Percentiles rank a stretch among this genome's conserved stretches.
These are phyloP conservation scores for Triglochin maritima DNA, from an alignment of 106 monocot genomes.

Conservation along the genomic window DNA sequence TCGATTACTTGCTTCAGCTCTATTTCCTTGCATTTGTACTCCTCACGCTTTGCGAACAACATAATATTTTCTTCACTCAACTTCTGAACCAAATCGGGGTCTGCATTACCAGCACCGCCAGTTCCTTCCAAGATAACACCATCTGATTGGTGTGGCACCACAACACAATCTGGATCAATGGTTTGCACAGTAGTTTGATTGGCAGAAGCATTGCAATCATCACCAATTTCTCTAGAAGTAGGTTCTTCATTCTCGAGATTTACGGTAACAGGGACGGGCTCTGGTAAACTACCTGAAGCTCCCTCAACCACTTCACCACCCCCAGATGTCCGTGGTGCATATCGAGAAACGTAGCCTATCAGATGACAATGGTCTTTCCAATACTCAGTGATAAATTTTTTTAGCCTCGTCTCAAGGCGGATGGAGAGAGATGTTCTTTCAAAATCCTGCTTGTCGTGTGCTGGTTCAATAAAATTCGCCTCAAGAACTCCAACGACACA, in stretches of 20 bases:
- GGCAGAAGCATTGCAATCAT: background rate
- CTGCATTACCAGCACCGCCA: background rate
- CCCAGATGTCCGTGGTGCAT: background rate
- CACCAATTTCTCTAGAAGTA: too few species aligned
- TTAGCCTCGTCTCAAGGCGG: slow-evolving; percentile 63
- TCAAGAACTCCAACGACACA: slow-evolving; percentile 82
- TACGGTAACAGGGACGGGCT: too few species aligned
- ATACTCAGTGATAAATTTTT: slow-evolving; percentile 52
- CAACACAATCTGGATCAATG: background rate
- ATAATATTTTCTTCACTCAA: slow-evolving; percentile 37
- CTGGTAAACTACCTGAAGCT: too few species aligned
- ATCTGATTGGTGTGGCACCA: background rate
- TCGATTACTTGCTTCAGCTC: slow-evolving; percentile 14
- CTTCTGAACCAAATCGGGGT: slow-evolving; percentile 19
- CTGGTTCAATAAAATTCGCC: slow-evolving; percentile 92
- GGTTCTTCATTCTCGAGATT: too few species aligned
- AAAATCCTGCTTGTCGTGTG: slow-evolving; percentile 97
- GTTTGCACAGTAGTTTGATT: background rate
- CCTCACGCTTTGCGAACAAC: slow-evolving; percentile 22
- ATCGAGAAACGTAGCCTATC: slow-evolving; percentile 39
- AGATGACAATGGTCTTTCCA: slow-evolving; percentile 54
- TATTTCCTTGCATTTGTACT: background rate
- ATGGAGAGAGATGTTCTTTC: slow-evolving; percentile 80
- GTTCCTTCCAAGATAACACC: slow-evolving; percentile 1
- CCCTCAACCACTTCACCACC: too few species aligned